Conservation (phyloP, 495 filamentous ascomycete genomes). For the Penicillium lagena region DNA sequence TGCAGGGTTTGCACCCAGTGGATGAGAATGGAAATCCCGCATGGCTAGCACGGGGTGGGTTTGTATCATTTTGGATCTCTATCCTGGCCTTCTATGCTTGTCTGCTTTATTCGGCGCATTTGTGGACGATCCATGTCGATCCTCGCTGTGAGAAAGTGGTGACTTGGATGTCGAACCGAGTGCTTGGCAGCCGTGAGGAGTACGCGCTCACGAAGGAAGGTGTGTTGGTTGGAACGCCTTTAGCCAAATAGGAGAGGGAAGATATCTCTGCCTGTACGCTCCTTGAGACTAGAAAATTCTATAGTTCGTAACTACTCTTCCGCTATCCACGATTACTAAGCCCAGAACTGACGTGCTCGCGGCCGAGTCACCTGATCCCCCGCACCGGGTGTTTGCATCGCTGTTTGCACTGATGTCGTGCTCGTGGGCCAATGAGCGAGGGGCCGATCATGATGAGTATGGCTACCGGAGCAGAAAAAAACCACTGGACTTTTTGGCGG, state of each 20-base stretch:
- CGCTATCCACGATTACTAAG: too few species aligned
- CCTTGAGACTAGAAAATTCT: too few species aligned
- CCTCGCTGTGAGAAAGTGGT: conserved; percentile 4
- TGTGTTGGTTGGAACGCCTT: neutral
- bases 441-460: conserved; percentile 37
- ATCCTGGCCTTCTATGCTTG: conserved; percentile 4
- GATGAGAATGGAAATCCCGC: conserved; percentile 1
- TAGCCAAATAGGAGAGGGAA: too few species aligned
- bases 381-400: too few species aligned
- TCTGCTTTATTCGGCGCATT: conserved; percentile 3
- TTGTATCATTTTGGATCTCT: neutral
- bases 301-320: too few species aligned
- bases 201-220: neutral
- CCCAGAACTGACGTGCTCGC: too few species aligned
- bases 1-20: conserved; percentile 2
- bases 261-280: too few species aligned
- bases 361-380: too few species aligned
- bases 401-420: conserved; percentile 45
- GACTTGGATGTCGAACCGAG: conserved; percentile 4
- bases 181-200: conserved; percentile 1
- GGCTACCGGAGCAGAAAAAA: conserved; percentile 28
- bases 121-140: conserved; percentile 10
- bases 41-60: conserved; percentile 1
- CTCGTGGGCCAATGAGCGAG: conserved; percentile 36
- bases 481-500: conserved; percentile 10